Base-by-base conservation (phyloP, 176 grass and related monocot genomes). In the Tillandsia fasciculata region DNA sequence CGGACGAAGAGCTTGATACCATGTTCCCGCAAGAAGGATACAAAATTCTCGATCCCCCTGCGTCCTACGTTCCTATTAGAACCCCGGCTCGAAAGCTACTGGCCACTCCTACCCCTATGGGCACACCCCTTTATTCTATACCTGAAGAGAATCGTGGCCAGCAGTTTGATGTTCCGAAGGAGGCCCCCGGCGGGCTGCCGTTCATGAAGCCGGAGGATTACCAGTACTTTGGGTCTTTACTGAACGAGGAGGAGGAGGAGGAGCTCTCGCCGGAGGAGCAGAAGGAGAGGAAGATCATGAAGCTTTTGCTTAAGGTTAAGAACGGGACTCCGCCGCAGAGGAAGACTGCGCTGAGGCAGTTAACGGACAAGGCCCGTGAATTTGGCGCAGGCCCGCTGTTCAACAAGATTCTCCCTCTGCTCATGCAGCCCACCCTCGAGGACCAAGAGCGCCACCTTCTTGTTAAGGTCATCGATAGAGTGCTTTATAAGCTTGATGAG, bases 151-250 rank as follows among this genome's bases (percentile, higher is more conserved):
- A 99, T 58, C 87, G 94, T 73, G 89, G 94, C 1, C 89, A 93
- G 51, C 89, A 93, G 8, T 99, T 93, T 84, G 94, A 99, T 76
- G 89, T 99, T 50, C 89, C 89, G 29, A 93, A 93, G 83, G 89
- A 99, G 70, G 52, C 82, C 12, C 57, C 54, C 27, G 84, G 84
- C 53, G 94, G 94, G 52, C 80, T 93, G 70, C 94, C 89, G 0
- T 70, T 84, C 29, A 99, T 99, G 94, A 99, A 99, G 68, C 94
- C 82, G 29, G 94, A 99, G 70, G 94, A 99, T 86, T 99, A 90
- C 80, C 94, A 99, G 51, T 93, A 93, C 79, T 99, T 99, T 78
- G 94, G 80, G 48, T 70, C 89, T 27, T 66, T 99, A 52, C 63
- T 99, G 72, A 93, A 90, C 73, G 94, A 99, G 72, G 94, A 99